These are phyloP conservation scores for Pueraria montana DNA, from an alignment of 306 rosid species.

Conservation along the genomic window DNA sequence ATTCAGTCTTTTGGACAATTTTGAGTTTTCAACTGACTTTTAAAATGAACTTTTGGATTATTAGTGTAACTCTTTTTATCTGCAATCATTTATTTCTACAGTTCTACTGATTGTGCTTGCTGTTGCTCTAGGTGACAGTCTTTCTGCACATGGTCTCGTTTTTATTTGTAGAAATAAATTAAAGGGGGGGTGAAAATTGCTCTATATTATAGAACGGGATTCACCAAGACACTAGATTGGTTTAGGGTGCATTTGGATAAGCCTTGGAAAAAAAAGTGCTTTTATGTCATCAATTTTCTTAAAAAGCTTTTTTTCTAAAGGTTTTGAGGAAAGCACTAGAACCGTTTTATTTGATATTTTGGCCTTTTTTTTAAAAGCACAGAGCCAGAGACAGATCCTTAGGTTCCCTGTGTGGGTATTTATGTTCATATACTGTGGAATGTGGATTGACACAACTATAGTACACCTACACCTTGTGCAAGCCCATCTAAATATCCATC, in stretches of 20 bases:
- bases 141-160: neutral
- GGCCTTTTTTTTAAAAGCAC: neutral
- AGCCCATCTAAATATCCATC: neutral
- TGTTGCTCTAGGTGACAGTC: slow-evolving; percentile 4
- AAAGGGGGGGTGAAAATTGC: neutral
- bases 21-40: slow-evolving; percentile 7
- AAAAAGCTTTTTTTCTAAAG: neutral
- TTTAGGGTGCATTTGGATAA: slow-evolving; percentile 6
- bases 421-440: neutral
- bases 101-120: neutral
- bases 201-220: slow-evolving; percentile 3
- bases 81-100: slow-evolving; percentile 5
- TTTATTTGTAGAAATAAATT: slow-evolving; percentile 13
- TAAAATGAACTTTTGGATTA: neutral
- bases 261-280: neutral
- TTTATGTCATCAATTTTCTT: slow-evolving; percentile 3
- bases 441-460: slow-evolving; percentile 14
- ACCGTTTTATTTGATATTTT: neutral
- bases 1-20: slow-evolving; percentile 8
- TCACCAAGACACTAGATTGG: slow-evolving; percentile 6
- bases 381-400: neutral
- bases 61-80: slow-evolving; percentile 19
- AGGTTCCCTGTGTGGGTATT: neutral
- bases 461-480: slow-evolving; percentile 8
- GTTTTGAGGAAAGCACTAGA: neutral